phyloP scores from a whole-genome alignment of 345 rosid species.

The Leavenworthia alabamica region DNA sequence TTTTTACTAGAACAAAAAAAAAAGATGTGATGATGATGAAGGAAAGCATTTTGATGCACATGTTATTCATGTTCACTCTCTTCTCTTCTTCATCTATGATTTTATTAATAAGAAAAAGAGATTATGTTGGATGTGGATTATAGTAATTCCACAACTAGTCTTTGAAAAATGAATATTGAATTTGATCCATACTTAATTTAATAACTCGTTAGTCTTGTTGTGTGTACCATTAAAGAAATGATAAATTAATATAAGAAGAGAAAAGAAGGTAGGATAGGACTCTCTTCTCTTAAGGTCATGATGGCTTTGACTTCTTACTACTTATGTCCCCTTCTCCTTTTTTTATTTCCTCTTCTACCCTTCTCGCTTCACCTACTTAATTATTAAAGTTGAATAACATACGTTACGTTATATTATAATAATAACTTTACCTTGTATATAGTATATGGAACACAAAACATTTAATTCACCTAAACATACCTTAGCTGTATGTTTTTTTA shows the following conservation, averaged over 20 bases:
- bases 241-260: background rate
- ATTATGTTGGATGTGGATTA: background rate
- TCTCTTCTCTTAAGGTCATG: background rate
- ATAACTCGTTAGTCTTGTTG: background rate
- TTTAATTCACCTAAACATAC: background rate
- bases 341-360: background rate
- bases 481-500: background rate
- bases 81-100: too few relatives aligned
- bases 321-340: background rate
- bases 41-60: too few relatives aligned
- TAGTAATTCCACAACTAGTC: background rate
- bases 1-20: background rate
- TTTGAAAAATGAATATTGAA: background rate
- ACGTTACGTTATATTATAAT: background rate
- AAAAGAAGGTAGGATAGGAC: background rate
- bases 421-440: too few relatives aligned
- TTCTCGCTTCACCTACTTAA: background rate
- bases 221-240: background rate
- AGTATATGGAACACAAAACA: background rate
- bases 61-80: too few relatives aligned
- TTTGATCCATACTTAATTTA: conserved; percentile 3
- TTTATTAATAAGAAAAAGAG: too few relatives aligned
- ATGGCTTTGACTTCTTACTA: conserved; percentile 13
- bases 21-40: too few relatives aligned
- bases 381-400: too few relatives aligned